Evolutionary conservation across 2,329 filamentous ascomycete species (phyloP).

Genomic region (Escovopsis sp.): DNA sequence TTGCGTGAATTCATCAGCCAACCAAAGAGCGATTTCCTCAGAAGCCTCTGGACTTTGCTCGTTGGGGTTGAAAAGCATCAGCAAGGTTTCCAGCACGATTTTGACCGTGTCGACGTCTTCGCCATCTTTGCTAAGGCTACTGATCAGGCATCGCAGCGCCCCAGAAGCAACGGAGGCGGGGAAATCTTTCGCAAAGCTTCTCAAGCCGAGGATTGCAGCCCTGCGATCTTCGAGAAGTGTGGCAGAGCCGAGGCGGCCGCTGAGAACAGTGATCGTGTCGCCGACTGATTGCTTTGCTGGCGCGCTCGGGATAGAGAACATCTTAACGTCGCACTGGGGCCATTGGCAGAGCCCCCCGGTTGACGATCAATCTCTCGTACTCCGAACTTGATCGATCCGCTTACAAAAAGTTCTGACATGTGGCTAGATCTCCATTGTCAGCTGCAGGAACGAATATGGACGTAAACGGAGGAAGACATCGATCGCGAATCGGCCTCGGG

Average conservation of each 20-base stretch:
- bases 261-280: conserved; percentile 84
- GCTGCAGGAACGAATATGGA: too few species aligned
- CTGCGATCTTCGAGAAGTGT: conserved; percentile 89
- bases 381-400: too few species aligned
- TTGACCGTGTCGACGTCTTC: conserved; percentile 96
- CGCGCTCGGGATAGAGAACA: conserved; percentile 53
- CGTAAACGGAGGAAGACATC: too few species aligned
- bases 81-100: conserved; percentile 80
- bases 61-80: conserved; percentile 74
- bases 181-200: conserved; percentile 93
- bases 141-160: conserved; percentile 76
- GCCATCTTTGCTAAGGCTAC: conserved; percentile 68
- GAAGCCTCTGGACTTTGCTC: conserved; percentile 74
- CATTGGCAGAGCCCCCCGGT: background rate
- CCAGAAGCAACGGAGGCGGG: conserved; percentile 91
- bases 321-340: conserved; percentile 15
- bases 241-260: conserved; percentile 71
- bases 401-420: too few species aligned
- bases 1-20: conserved; percentile 96
- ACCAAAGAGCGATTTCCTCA: conserved; percentile 88
- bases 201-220: conserved; percentile 78
- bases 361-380: background rate
- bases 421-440: too few species aligned
- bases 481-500: too few species aligned
- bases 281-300: conserved; percentile 92